Evolutionary conservation across 129 eudicot species (phyloP).

Genomic region (Oenanthe sinensis): DNA sequence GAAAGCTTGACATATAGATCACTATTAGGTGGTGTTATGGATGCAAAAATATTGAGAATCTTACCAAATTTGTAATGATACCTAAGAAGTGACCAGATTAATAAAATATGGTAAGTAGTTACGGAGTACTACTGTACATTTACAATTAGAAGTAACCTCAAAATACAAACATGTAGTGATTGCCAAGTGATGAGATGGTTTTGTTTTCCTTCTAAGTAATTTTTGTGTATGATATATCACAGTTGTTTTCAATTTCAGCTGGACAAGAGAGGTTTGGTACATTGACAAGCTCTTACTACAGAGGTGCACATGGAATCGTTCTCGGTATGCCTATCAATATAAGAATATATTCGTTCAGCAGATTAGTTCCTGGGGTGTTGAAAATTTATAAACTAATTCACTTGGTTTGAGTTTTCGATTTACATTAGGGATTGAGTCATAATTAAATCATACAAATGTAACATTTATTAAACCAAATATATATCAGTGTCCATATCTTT

Average conservation of each 20-base stretch:
- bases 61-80: neutral
- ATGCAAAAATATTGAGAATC: neutral
- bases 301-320: slow-evolving; percentile 90
- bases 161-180: neutral
- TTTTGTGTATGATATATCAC: neutral
- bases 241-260: slow-evolving; percentile 37
- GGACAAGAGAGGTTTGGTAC: slow-evolving; percentile 92
- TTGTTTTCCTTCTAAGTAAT: neutral
- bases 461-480: neutral
- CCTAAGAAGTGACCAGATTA: neutral
- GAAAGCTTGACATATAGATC: neutral
- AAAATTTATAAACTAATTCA: neutral
- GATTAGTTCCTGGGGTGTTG: neutral
- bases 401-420: neutral
- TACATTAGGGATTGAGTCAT: neutral
- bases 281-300: slow-evolving; percentile 68
- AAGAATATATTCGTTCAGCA: neutral
- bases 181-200: neutral
- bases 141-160: neutral
- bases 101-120: neutral
- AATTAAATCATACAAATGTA: neutral
- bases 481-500: neutral
- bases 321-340: slow-evolving; percentile 42
- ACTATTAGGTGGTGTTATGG: neutral
- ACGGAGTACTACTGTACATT: neutral